Conservation (phyloP, 1,139 yeast genomes). For the Meyerozyma elateridarum region DNA sequence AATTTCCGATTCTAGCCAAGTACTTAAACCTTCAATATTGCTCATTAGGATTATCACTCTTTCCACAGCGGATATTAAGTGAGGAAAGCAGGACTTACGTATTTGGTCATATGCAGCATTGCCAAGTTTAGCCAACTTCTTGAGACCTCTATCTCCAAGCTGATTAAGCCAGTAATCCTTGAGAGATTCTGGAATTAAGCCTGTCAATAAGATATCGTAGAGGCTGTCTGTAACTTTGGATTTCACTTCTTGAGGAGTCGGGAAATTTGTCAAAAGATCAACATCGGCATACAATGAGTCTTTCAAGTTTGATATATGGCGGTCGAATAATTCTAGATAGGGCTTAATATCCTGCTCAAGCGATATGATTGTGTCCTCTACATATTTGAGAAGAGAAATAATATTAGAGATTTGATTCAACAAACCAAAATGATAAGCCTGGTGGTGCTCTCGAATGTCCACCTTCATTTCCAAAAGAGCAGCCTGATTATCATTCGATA, state of each 20-base stretch:
- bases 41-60: conserved; percentile 49
- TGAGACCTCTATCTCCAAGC: conserved; percentile 66
- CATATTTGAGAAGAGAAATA: conserved; percentile 23
- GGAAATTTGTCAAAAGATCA: conserved; percentile 13
- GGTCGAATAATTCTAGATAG: conserved; percentile 36
- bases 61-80: conserved; percentile 54
- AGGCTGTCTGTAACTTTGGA: conserved; percentile 19
- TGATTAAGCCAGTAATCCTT: conserved; percentile 44
- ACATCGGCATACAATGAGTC: conserved; percentile 16
- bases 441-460: conserved; percentile 5
- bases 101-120: conserved; percentile 45
- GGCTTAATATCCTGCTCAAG: conserved; percentile 37
- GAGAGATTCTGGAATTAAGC: conserved; percentile 41
- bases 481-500: conserved; percentile 10
- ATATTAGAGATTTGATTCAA: conserved; percentile 29
- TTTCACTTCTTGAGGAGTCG: conserved; percentile 10
- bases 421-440: conserved; percentile 19
- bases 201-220: conserved; percentile 53
- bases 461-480: conserved; percentile 14
- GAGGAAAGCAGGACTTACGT: conserved; percentile 43
- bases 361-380: conserved; percentile 34
- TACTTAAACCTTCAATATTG: conserved; percentile 41
- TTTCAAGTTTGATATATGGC: conserved; percentile 29
- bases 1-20: conserved; percentile 26
- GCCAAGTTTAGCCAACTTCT: conserved; percentile 53